These are phyloP conservation scores for Heimioporus sp. DNA, from an alignment of 768 basidiomycete genomes.

Conservation along the genomic window DNA sequence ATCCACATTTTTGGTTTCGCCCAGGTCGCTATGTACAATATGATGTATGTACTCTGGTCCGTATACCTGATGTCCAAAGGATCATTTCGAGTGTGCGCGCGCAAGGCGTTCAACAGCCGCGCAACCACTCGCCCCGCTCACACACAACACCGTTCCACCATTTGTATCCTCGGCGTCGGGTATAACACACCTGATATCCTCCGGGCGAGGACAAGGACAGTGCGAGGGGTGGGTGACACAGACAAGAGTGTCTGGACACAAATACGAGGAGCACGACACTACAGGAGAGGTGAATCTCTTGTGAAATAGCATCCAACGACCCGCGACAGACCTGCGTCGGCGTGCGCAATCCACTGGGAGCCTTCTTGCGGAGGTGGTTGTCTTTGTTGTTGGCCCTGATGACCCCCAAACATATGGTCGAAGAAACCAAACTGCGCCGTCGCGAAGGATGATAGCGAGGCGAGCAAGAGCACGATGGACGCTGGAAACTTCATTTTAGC, in stretches of 20 bases:
- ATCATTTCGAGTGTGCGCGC: slow-evolving; percentile 10
- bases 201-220: slow-evolving; percentile 74
- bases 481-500: slow-evolving; percentile 13
- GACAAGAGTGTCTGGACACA: slow-evolving; percentile 72
- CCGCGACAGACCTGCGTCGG: slow-evolving; percentile 54
- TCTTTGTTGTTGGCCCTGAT: slow-evolving; percentile 47
- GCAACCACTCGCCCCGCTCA: slow-evolving; percentile 65
- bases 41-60: not conserved
- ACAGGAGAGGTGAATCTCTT: not conserved
- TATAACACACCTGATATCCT: slow-evolving; percentile 76
- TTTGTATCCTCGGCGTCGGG: slow-evolving; percentile 54
- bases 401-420: slow-evolving; percentile 66
- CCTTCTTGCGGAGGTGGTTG: slow-evolving; percentile 45
- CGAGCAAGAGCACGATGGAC: slow-evolving; percentile 11
- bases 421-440: slow-evolving; percentile 79
- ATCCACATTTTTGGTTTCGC: not conserved
- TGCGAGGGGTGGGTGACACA: slow-evolving; percentile 54
- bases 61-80: too few species aligned
- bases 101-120: slow-evolving; percentile 53
- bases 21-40: not conserved
- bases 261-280: slow-evolving; percentile 74
- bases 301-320: not conserved
- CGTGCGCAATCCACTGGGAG: slow-evolving; percentile 64
- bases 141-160: slow-evolving; percentile 66
- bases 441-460: slow-evolving; percentile 32